A percentile compares a stretch with the other conserved stretches of the same genome.
Evolutionary conservation across 352 stramenopile genomes (phyloP).

Genomic region (Phytopythium chamaehyphon): DNA sequence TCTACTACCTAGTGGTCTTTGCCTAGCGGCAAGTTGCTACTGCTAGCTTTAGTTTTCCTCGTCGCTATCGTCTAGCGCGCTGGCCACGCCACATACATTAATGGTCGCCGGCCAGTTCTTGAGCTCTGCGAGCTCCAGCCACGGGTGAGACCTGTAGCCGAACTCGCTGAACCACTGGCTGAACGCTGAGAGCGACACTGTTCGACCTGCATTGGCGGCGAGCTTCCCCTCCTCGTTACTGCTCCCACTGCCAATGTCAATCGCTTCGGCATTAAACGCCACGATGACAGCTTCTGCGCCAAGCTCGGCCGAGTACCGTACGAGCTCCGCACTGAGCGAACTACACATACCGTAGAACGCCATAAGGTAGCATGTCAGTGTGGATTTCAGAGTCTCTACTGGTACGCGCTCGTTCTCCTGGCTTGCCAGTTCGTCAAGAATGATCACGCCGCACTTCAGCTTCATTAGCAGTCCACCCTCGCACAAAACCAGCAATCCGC

Average conservation of each 20-base stretch:
- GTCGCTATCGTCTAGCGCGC: slow-evolving; percentile 22
- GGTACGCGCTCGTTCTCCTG: slow-evolving; percentile 34
- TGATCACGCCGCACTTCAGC: slow-evolving; percentile 35
- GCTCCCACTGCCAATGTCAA: slow-evolving; percentile 2
- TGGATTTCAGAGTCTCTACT: slow-evolving; percentile 57
- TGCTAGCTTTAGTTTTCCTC: slow-evolving; percentile 9
- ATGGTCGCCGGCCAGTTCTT: slow-evolving; percentile 75
- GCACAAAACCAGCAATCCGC: slow-evolving; percentile 62
- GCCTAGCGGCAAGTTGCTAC: not conserved
- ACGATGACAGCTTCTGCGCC: slow-evolving; percentile 65
- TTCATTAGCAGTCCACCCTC: slow-evolving; percentile 59
- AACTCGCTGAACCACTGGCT: slow-evolving; percentile 70
- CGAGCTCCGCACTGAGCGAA: slow-evolving; percentile 65
- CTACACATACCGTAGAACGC: slow-evolving; percentile 82
- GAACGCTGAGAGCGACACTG: slow-evolving; percentile 62
- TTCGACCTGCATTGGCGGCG: slow-evolving; percentile 21
- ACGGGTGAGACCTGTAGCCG: slow-evolving; percentile 63
- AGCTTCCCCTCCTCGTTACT: slow-evolving; percentile 23
- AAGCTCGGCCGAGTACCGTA: slow-evolving; percentile 63
- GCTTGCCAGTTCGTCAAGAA: slow-evolving; percentile 27
- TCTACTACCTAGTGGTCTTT: not conserved
- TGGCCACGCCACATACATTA: slow-evolving; percentile 55
- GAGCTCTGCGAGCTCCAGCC: slow-evolving; percentile 77
- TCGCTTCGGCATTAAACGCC: slow-evolving; percentile 31
- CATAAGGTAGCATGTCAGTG: slow-evolving; percentile 76